Evolutionary conservation across 345 rosid genomes (phyloP).

Genomic region (Anacardium occidentale): DNA sequence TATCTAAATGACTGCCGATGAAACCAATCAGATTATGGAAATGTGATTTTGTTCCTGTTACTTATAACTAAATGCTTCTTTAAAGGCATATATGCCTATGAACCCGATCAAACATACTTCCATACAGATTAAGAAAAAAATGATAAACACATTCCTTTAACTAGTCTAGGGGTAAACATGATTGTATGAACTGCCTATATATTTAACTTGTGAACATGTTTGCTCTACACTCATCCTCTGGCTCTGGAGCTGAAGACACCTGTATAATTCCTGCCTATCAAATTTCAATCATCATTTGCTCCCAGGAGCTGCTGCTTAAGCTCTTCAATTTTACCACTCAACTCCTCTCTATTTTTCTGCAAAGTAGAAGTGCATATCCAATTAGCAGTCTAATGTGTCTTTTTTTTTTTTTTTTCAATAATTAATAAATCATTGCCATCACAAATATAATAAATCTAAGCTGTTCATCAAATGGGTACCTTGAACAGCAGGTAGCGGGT

Average conservation of each 20-base stretch:
- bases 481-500: conserved; percentile 75
- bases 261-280: not conserved
- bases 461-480: conserved; percentile 34
- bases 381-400: not conserved
- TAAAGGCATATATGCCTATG: too few relatives aligned
- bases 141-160: not conserved
- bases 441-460: conserved; percentile 2
- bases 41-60: too few relatives aligned
- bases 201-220: not conserved
- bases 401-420: too few relatives aligned
- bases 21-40: too few relatives aligned
- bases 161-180: conserved; percentile 15
- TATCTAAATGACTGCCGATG: too few relatives aligned
- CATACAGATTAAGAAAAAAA: not conserved
- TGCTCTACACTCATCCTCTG: conserved; percentile 4
- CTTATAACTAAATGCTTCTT: too few relatives aligned
- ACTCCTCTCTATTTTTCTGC: conserved; percentile 74
- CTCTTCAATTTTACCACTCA: conserved; percentile 58
- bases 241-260: not conserved
- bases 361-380: not conserved
- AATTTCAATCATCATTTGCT: conserved; percentile 40
- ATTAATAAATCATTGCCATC: not conserved
- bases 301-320: conserved; percentile 74
- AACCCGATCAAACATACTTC: not conserved
- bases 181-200: conserved; percentile 11